These are phyloP conservation scores for Diversispora epigaea DNA, from an alignment of 192 early-diverging fungal species.

Conservation along the genomic window DNA sequence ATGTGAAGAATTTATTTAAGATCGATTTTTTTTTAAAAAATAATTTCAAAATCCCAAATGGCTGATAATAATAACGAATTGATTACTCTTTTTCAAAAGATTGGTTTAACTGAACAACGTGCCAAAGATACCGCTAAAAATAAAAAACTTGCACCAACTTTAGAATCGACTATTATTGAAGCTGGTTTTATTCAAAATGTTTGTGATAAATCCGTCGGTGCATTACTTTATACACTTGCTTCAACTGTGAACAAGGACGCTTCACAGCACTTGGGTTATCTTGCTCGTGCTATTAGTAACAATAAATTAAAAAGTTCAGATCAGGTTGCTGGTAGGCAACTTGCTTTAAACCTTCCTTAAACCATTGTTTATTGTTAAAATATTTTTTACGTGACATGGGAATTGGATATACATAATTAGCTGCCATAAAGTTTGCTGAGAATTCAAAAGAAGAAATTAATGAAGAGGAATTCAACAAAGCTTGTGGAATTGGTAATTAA, in stretches of 20 bases:
- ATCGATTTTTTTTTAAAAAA: no score
- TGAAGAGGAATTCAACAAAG: constrained; percentile 74
- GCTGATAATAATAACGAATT: constrained; percentile 60
- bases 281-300: constrained; percentile 77
- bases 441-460: constrained; percentile 58
- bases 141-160: constrained; percentile 87
- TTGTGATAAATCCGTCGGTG: constrained; percentile 62
- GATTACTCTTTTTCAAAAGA: constrained; percentile 71
- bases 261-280: constrained; percentile 69
- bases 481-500: constrained; percentile 86
- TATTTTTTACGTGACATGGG: background rate
- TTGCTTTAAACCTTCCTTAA: background rate
- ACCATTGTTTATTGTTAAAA: background rate
- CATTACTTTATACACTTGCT: constrained; percentile 84
- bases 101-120: constrained; percentile 88
- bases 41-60: no score
- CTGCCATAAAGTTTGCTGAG: constrained; percentile 87
- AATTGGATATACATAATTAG: constrained; percentile 40
- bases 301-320: constrained; percentile 73
- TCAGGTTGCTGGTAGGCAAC: constrained; percentile 75
- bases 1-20: no score
- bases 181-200: constrained; percentile 54
- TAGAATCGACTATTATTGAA: constrained; percentile 69
- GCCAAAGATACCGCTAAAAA: constrained; percentile 94
- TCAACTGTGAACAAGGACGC: constrained; percentile 81